These are phyloP conservation scores for Aspergillus clavatus DNA, from an alignment of 2,329 filamentous ascomycete species.

Conservation along the genomic window DNA sequence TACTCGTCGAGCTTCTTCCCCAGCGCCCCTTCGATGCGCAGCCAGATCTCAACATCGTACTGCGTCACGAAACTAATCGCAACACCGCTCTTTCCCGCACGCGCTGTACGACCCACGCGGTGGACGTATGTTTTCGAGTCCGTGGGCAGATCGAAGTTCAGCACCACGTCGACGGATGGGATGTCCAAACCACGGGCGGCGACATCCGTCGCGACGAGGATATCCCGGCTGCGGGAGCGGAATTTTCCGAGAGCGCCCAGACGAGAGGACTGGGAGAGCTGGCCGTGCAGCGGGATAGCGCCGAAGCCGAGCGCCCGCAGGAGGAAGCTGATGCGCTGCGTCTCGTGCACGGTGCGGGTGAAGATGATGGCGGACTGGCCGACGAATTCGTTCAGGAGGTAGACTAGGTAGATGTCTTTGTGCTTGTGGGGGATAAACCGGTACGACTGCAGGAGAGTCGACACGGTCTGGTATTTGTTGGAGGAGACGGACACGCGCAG, in stretches of 20 bases:
- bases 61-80: slow-evolving; percentile 80
- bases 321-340: slow-evolving; percentile 77
- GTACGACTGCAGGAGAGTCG: slow-evolving; percentile 80
- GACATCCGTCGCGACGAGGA: slow-evolving; percentile 88
- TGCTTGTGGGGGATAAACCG: slow-evolving; percentile 78
- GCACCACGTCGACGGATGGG: slow-evolving; percentile 78
- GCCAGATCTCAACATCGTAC: slow-evolving; percentile 77
- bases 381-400: slow-evolving; percentile 76
- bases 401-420: slow-evolving; percentile 87
- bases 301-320: slow-evolving; percentile 80
- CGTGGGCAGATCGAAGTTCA: slow-evolving; percentile 79
- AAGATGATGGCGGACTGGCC: slow-evolving; percentile 90
- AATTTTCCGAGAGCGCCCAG: slow-evolving; percentile 89
- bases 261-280: slow-evolving; percentile 81
- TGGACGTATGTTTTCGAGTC: slow-evolving; percentile 91
- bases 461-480: slow-evolving; percentile 86
- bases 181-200: slow-evolving; percentile 90
- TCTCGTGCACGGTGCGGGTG: slow-evolving; percentile 85
- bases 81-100: slow-evolving; percentile 78
- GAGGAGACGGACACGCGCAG: slow-evolving; percentile 75
- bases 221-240: slow-evolving; percentile 70
- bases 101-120: slow-evolving; percentile 79
- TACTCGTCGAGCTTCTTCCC: slow-evolving; percentile 71
- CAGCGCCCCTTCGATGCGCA: slow-evolving; percentile 75
- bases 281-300: slow-evolving; percentile 88